Base-by-base conservation (phyloP, 352 stramenopile genomes). In the Globisporangium echinulatum region DNA sequence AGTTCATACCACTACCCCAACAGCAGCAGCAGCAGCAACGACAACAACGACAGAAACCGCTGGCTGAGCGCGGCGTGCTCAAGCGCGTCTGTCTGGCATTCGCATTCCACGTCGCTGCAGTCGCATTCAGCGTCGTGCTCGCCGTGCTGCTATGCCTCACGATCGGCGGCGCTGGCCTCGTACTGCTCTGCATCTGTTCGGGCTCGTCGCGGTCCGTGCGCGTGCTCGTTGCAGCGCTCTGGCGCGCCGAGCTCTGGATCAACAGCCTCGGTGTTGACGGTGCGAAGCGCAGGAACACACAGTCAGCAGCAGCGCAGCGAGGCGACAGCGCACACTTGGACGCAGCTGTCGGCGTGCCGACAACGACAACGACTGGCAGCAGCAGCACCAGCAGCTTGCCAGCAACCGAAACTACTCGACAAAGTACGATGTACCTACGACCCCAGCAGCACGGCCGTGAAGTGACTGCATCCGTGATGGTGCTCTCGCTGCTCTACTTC, bases 401-500 rank as follows among this genome's bases (percentile, higher is more conserved):
- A 33, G 42, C 54, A 50, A 60, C 49, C 49, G 37, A n/a, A 49
- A 42, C 42, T 39, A 36, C 13, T 14, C 49, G 49, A 7, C 48
- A 13, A 25, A 25, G 15, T 36, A 10, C 46, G 17, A 6, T 14
- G 46, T 25, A 11, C 11, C 3, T 25, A 5, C 50, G 4, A 6
- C 50, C 36, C 10, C 4, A 39, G 43, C 61, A 68, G 19, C 64
- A 48, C 1, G 69, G 69, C 1, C 67, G 67, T 11, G 77, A 87
- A 54, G 74, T 90, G 47, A 90, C 80, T 36, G 14, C 67, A 17
- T 67, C 74, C 0, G 80, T 86, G 43, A 88, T 90, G 80, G 37
- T 82, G 54, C 64, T 82, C 56, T 90, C 80, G 47, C 49, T 86
- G 33, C 49, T 88, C 14, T 90, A 90, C 60, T 90, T 90, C 36